Base-by-base conservation (phyloP, 1,284 basidiomycete genomes). In the Malassezia vespertilionis region DNA sequence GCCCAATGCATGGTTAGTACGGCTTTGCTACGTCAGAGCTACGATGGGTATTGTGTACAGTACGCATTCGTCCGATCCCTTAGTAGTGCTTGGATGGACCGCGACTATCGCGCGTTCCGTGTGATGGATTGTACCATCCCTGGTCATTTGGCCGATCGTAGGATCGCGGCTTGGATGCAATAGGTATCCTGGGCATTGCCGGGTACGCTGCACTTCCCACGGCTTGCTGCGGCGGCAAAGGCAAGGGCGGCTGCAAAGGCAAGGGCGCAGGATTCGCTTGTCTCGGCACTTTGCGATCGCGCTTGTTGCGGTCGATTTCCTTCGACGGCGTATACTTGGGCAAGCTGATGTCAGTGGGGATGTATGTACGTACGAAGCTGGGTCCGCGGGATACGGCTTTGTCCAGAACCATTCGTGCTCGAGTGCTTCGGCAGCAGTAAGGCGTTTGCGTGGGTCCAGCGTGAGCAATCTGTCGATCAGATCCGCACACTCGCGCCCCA, bases 361-460 rank as follows among this genome's bases (percentile, higher is more conserved):
- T n/a, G n/a, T n/a, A n/a, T n/a, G n/a, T n/a, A n/a, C n/a, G n/a
- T n/a, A n/a, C 12, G 56, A 62, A 9, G 40, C 34, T 11, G 62
- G 62, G 44, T 68, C 65, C 2, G 67, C 65, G 0, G 64, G 64
- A 24, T 41, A 68, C 15, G 67, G 67, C 40, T 59, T 56, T 2
- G 40, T 55, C 62, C 65, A 69, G 39, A 70, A 65, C 64, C 64
- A 70, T 18, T 56, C 49, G 41, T 70, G 65, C 34, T 58, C 54
- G 17, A 70, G 52, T 22, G 67, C 67, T 39, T 63, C 52, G 14
- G 56, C 46, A 12, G 67, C 67, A 9, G 63, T 65, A 18, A 66
- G 30, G 24, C 67, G 54, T 43, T 61, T 61, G 28, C 52, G 46
- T 17, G 67, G 67, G 52, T 70, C 63, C 12, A 70, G 45, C 12